Percentiles rank a stretch among this genome's conserved stretches.
Evolutionary conservation across 225 moss, liverwort and hornwort species (phyloP).

Genomic region (Takakia lepidozioides): DNA sequence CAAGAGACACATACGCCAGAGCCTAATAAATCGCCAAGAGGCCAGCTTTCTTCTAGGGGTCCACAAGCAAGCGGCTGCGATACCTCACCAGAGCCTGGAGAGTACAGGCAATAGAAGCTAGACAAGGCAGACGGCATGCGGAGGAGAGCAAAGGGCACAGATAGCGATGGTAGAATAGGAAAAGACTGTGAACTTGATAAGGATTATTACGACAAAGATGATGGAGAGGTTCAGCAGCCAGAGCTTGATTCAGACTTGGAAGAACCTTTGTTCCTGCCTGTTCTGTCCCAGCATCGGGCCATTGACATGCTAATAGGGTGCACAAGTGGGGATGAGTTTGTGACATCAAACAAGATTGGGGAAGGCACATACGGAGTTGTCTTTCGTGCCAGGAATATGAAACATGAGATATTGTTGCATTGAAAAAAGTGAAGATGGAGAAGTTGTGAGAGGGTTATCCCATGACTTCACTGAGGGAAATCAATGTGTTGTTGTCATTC

Average conservation of each 20-base stretch:
- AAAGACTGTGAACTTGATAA: conserved; percentile 94
- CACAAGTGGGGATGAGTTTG: conserved; percentile 12
- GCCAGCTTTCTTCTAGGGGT: too few relatives aligned
- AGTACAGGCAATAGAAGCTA: conserved; percentile 69
- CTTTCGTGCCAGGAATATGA: background rate
- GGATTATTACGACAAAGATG: conserved; percentile 53
- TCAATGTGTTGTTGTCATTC: conserved; percentile 2
- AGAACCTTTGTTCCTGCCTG: conserved; percentile 14
- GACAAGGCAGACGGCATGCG: conserved; percentile 78
- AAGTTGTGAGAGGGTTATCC: background rate
- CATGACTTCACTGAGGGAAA: background rate
- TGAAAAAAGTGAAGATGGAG: conserved; percentile 4
- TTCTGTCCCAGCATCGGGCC: conserved; percentile 14
- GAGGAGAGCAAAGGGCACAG: conserved; percentile 88
- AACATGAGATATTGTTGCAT: conserved; percentile 6
- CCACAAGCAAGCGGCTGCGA: conserved; percentile 18
- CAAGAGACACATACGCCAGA: too few relatives aligned
- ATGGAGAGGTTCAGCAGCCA: conserved; percentile 68
- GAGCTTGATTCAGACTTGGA: conserved; percentile 79
- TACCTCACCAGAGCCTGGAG: conserved; percentile 94
- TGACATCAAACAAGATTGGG: conserved; percentile 2
- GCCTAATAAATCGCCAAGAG: too few relatives aligned
- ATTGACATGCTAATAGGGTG: conserved; percentile 5
- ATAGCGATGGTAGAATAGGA: too few relatives aligned
- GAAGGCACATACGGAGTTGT: conserved; percentile 12